Evolutionary conservation across 148 eudicot genomes (phyloP), one percentile per base, ranked within the genome.

Genomic region (Nepenthes mirabilis): DNA sequence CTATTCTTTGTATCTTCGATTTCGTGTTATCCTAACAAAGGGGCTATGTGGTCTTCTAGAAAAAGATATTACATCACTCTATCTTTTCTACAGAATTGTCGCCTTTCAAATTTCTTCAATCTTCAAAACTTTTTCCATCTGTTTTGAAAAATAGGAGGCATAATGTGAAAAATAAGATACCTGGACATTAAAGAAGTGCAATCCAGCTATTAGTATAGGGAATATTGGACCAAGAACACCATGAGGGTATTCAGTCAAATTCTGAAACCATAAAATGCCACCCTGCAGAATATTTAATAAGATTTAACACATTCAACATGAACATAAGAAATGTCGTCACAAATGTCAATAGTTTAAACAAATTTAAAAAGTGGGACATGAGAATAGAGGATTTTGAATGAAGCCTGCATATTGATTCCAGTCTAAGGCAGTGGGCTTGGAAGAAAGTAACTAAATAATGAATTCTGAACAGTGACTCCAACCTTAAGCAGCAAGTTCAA

Each of bases 251-350:
- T 79, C 91, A 60, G 83, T 83, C 91, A 93, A 73, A 74, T 93
- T 78, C 68, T 80, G 87, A 72, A 93, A 88, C 98, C 98, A 93
- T 45, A 93, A 64, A 61, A 68, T 60, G 61, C 98, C 98, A 33
- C 96, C 98, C 98, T 93, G 81, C 70, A 80, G 13, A 11, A 55
- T 2, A 32, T 55, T 9, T 2, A 34, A 55, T 33, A 33, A 55
- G 58, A 34, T 2, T 33, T 8, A 32, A 9, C 36, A 55, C 14
- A 11, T 6, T 32, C 36, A 55, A 23, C 11, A 32, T 33, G 36
- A 55, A 6, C 36, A 34, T 55, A 34, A 37, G 37, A 33, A 55
- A 4, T 3, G 7, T 5, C 36, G 9, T 33, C 9, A 6, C 14
- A n/a, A 5, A 49, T 49, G n/a, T 5, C 48, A 45, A 45, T 45